phyloP scores from a whole-genome alignment of 352 stramenopile species.

The Sclerospora graminicola region DNA sequence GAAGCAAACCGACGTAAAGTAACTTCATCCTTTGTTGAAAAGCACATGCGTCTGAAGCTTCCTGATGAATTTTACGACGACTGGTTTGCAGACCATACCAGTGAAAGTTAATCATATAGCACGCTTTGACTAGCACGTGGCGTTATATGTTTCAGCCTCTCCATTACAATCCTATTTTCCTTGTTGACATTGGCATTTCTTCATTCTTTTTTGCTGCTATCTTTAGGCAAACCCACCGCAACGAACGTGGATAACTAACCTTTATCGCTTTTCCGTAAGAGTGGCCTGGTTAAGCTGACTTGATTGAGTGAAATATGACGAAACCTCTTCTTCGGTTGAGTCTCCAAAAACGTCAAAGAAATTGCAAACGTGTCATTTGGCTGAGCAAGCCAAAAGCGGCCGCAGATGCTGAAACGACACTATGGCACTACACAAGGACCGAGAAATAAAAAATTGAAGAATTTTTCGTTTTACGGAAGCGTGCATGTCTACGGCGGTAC shows the following conservation, averaged over 20 bases:
- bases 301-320: constrained; percentile 4
- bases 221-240: constrained; percentile 10
- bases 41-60: constrained; percentile 75
- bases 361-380: neutral
- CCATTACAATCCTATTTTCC: neutral
- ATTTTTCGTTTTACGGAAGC: constrained; percentile 46
- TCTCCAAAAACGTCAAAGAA: constrained; percentile 9
- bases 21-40: constrained; percentile 60
- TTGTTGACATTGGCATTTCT: constrained; percentile 2
- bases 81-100: constrained; percentile 53
- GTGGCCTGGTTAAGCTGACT: too few species aligned
- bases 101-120: constrained; percentile 5
- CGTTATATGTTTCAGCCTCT: constrained; percentile 1
- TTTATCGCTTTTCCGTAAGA: neutral
- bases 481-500: constrained; percentile 49
- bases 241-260: neutral
- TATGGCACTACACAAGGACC: neutral
- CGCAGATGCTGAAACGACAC: neutral
- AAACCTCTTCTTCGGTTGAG: constrained; percentile 13
- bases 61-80: constrained; percentile 80
- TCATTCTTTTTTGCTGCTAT: constrained; percentile 1
- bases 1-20: constrained; percentile 65
- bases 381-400: neutral
- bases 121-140: too few species aligned
- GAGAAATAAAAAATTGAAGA: constrained; percentile 35